Base-by-base conservation (phyloP, 1,139 yeast species). In the Saccharomyces hybrid region DNA sequence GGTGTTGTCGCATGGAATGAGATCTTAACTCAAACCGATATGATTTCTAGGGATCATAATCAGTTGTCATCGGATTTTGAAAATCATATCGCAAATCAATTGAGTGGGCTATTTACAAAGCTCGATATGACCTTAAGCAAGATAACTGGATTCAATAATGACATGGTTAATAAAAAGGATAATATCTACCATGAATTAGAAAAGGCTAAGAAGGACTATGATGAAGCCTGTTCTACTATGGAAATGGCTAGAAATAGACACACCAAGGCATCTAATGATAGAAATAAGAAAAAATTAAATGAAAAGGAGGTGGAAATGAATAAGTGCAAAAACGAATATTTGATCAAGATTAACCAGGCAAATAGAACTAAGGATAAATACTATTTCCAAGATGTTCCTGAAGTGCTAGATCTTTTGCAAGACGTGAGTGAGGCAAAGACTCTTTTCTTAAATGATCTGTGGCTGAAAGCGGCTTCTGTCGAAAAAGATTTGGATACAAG, bases 1-100 rank as follows among this genome's bases (percentile, higher is more conserved):
- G 79, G 89, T n/a, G 73, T 91, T 60, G 96, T 89, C n/a, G 82
- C 96, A 4, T 93, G 99, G 99, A 88, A 83, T 50, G 96, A 89
- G 61, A 81, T 93, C 13, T 76, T 93, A 58, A 80, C 88, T 5
- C 95, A 89, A 67, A 88, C 97, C 0, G 97, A 91, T 68, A 76
- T 79, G 30, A 80, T 88, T 49, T 86, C 96, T 30, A 81, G 78
- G 53, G 96, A 88, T 64, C 83, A 82, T 63, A 69, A 71, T 38
- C 72, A 77, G 50, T 77, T 91, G 51, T 77, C 86, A n/a, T 74
- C 75, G 49, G 95, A 88, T 56, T 71, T 93, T 54, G 78, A 75
- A 14, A 62, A 76, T 51, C 83, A 84, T 61, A 75, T 89, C 9
- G 82, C 86, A 4, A 85, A 81, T 53, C 89, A 85, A 65, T 67